These are phyloP conservation scores for Cercospora canescens DNA, from an alignment of 2,329 filamentous ascomycete genomes.

Conservation along the genomic window DNA sequence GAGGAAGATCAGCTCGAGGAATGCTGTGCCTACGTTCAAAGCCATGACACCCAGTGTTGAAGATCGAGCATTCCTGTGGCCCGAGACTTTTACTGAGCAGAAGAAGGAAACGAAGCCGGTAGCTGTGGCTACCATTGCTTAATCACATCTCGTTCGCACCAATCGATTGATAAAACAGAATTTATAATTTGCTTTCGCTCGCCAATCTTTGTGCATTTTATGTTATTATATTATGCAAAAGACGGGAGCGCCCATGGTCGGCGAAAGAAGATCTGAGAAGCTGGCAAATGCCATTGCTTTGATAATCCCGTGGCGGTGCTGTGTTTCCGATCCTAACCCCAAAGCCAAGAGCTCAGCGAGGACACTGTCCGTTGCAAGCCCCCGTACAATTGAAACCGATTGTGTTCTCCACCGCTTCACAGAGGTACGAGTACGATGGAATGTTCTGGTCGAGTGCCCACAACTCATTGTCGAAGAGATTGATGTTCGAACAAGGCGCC, in stretches of 20 bases:
- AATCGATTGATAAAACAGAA: background rate
- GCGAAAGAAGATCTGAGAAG: background rate
- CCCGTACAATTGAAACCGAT: slow-evolving; percentile 30
- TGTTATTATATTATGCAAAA: background rate
- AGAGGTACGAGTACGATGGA: slow-evolving; percentile 26
- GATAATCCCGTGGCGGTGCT: background rate
- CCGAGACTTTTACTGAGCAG: slow-evolving; percentile 51
- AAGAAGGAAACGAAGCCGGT: background rate
- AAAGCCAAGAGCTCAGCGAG: slow-evolving; percentile 48
- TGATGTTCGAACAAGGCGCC: slow-evolving; percentile 31
- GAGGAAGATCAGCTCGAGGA: slow-evolving; percentile 62
- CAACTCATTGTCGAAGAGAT: slow-evolving; percentile 23
- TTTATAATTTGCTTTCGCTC: background rate
- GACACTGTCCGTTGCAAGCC: slow-evolving; percentile 19
- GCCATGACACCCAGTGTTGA: slow-evolving; percentile 55
- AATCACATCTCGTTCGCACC: background rate
- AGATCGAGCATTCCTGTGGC: slow-evolving; percentile 65
- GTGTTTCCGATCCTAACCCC: slow-evolving; percentile 27
- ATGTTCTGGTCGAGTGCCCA: slow-evolving; percentile 21
- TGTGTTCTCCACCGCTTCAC: slow-evolving; percentile 27
- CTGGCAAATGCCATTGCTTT: background rate
- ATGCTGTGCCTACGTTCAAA: slow-evolving; percentile 53
- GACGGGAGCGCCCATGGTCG: background rate
- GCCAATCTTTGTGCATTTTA: background rate
- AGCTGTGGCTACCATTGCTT: background rate